Base-by-base conservation (phyloP, 768 basidiomycete genomes). In the Pleurotus tuber-regium region DNA sequence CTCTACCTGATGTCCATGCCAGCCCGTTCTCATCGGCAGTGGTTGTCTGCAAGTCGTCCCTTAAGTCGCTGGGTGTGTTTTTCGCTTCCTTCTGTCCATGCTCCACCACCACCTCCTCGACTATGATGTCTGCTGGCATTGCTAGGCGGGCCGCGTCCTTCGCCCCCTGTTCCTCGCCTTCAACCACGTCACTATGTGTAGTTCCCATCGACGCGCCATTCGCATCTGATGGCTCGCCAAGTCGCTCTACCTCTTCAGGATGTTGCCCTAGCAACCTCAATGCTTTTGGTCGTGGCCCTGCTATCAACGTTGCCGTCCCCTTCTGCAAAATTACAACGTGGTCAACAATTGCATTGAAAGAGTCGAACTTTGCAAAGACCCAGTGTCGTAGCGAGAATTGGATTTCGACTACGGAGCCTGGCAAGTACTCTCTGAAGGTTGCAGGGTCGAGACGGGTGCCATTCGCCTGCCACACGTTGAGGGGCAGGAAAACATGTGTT, bases 381-480 rank as follows among this genome's bases (percentile, higher is more conserved):
- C 51, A 53, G 43, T 52, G 51, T 3, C 29, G 16, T 12, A 52
- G 14, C 3, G 24, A 47, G 19, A 52, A 52, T 11, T 46, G 43
- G 7, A 52, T 9, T 44, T 46, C 26, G 19, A 52, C 51, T 16
- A 47, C 12, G 11, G 51, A 23, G 3, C 51, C 51, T 16, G 26
- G 16, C 10, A 52, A 41, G 10, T 46, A 18, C 9, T 14, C 12
- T 9, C 14, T 11, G 21, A 46, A 52, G 11, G 3, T 2, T 3
- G 23, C 14, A 8, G 51, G 42, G 10, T 26, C 4, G 43, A 52
- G 44, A 4, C 43, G 14, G 8, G 44, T 33, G 7, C 51, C 51
- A 3, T 18, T 10, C 3, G 16, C 12, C 3, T 43, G 19, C 12
- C 19, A 52, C 8, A 33, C 43, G n/a, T 11, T 8, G 16, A 46